A percentile compares a stretch with the other conserved stretches of the same genome.
These are phyloP conservation scores for Xylariomycetidae sp. DNA, from an alignment of 2,329 filamentous ascomycete species.

Conservation along the genomic window DNA sequence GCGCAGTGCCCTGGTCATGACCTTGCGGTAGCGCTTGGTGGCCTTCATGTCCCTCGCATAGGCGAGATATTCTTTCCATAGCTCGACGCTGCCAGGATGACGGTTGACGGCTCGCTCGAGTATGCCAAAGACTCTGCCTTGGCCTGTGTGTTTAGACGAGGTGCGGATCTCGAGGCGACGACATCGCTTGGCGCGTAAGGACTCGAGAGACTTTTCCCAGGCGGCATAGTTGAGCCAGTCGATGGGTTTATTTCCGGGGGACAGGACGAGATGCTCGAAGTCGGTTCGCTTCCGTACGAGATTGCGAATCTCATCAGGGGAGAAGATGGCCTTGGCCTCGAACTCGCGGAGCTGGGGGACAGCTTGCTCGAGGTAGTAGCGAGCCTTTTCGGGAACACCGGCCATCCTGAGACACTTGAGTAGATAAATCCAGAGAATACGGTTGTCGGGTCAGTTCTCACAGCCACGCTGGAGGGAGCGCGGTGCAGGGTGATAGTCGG, in stretches of 20 bases:
- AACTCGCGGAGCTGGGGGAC: slow-evolving; percentile 90
- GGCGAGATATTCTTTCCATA: slow-evolving; percentile 89
- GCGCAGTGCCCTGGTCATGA: slow-evolving; percentile 65
- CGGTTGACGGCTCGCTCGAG: slow-evolving; percentile 81
- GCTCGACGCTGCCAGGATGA: slow-evolving; percentile 70
- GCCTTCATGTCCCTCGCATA: slow-evolving; percentile 67
- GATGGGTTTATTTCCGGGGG: slow-evolving; percentile 65
- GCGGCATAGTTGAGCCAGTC: slow-evolving; percentile 82
- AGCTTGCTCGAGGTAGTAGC: slow-evolving; percentile 88
- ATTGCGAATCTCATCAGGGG: slow-evolving; percentile 79
- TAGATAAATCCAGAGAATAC: too few species aligned
- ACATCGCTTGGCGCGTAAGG: slow-evolving; percentile 75
- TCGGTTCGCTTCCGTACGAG: slow-evolving; percentile 88
- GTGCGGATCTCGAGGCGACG: slow-evolving; percentile 70
- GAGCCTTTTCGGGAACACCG: slow-evolving; percentile 83
- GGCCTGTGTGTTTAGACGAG: slow-evolving; percentile 62
- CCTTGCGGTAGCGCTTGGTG: slow-evolving; percentile 58
- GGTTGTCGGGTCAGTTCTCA: too few species aligned
- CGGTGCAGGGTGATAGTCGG: too few species aligned
- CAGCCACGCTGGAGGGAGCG: too few species aligned
- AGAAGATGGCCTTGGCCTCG: slow-evolving; percentile 87
- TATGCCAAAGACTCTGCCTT: slow-evolving; percentile 80
- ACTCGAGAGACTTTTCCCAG: slow-evolving; percentile 65
- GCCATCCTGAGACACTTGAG: slow-evolving; percentile 56
- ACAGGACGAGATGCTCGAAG: slow-evolving; percentile 86